Base-by-base conservation (phyloP, 2,329 filamentous ascomycete species). In the Scytalidium lignicola region DNA sequence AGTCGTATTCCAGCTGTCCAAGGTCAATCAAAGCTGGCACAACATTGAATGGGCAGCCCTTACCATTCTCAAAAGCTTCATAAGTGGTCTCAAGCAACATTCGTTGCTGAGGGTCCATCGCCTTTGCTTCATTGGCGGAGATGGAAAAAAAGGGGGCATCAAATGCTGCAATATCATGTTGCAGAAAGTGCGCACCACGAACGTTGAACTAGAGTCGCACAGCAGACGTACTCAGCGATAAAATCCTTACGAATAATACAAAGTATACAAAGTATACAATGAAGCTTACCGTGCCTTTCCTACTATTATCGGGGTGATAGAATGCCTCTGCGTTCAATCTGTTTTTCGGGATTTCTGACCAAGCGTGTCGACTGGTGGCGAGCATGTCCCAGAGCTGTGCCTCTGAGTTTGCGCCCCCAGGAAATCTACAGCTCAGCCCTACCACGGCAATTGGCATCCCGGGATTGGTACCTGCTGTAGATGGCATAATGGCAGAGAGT, bases 301-400 rank as follows among this genome's bases (percentile, higher is more conserved):
- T 69, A 69, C 39, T 47, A n/a, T 19, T 17, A 15, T 74, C 69
- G 0, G 76, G 75, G 54, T 80, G 76, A 53, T 74, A 78, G 57
- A 76, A 78, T 9, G 73, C 74, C 13, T 73, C 65, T 19, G 74
- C 68, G 40, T 78, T 77, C 53, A 79, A 69, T 3, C 76, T 43
- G 45, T 43, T 37, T 40, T 42, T 58, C 20, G 58, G 56, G 41
- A 52, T 50, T 5, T 49, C 68, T 0, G 70, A 70, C 73, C 73
- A 77, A 15, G 75, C 74, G 40, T 72, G 74, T 40, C 70, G 65
- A n/a, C 67, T 71, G 1, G 62, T 53, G 12, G 64, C 60, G 17
- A 79, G 58, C 55, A 78, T 70, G 17, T 72, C 63, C 76, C 76
- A 80, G 0, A 80, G 67, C 17, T 66, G 60, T 42, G 72, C 67